phyloP scores from a whole-genome alignment of 2,329 filamentous ascomycete genomes.

The Helminthosporium solani region DNA sequence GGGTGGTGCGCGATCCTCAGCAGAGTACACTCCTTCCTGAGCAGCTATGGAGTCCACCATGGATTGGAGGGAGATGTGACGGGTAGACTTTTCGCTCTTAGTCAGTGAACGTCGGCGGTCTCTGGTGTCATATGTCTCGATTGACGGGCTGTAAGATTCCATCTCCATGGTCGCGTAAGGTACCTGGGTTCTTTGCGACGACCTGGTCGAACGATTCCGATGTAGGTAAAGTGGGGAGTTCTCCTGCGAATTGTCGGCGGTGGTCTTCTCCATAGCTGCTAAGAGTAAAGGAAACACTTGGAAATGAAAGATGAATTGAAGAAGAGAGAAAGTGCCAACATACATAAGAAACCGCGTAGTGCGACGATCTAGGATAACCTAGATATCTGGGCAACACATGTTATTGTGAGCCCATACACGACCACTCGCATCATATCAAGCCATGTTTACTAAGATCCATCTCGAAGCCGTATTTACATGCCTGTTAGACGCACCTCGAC shows the following conservation, averaged over 20 bases:
- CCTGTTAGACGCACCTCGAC: not conserved
- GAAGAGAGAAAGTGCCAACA: too few relatives aligned
- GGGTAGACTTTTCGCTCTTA: not conserved
- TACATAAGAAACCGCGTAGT: too few relatives aligned
- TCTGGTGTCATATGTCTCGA: not conserved
- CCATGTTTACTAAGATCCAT: not conserved
- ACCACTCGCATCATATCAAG: not conserved
- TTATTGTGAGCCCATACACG: not conserved
- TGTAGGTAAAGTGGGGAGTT: too few relatives aligned
- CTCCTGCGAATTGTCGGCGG: too few relatives aligned
- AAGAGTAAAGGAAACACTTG: too few relatives aligned
- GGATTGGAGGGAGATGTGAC: conserved; percentile 6
- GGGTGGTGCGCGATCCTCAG: not conserved
- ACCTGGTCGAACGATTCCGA: too few relatives aligned
- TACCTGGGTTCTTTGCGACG: too few relatives aligned
- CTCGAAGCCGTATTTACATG: not conserved
- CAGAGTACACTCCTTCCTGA: not conserved
- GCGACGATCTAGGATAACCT: not conserved
- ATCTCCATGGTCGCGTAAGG: not conserved
- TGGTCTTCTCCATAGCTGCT: too few relatives aligned
- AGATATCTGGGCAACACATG: not conserved
- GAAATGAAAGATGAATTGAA: too few relatives aligned
- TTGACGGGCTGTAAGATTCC: not conserved
- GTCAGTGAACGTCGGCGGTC: not conserved
- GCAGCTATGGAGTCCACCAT: conserved; percentile 5